Evolutionary conservation across 2,329 filamentous ascomycete genomes (phyloP).

Genomic region (Monosporascus sp.): DNA sequence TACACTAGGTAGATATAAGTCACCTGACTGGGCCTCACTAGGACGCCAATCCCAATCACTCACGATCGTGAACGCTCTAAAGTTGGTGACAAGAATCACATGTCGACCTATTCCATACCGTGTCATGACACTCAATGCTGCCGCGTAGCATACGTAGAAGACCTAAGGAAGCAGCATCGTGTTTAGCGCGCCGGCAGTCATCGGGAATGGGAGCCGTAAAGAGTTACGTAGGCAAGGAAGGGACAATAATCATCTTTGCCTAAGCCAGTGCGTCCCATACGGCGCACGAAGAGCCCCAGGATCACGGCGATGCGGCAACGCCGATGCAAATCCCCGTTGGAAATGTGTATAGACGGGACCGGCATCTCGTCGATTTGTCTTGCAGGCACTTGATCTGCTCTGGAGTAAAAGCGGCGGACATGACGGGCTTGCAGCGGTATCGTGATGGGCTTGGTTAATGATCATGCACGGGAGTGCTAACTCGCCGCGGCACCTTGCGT

Average conservation of each 20-base stretch:
- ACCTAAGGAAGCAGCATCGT: background rate
- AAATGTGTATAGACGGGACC: background rate
- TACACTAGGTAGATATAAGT: no score
- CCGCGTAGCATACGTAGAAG: background rate
- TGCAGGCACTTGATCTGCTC: background rate
- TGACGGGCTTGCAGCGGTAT: background rate
- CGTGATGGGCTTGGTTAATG: background rate
- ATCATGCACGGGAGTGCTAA: background rate
- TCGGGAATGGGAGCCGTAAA: background rate
- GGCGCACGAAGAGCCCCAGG: background rate
- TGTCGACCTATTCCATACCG: background rate
- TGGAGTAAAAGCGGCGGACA: background rate
- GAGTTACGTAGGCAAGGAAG: background rate
- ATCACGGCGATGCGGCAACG: background rate
- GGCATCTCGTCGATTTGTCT: background rate
- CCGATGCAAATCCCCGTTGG: background rate
- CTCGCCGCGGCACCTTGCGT: background rate
- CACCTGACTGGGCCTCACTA: no score
- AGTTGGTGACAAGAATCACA: background rate
- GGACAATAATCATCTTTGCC: conserved; percentile 1
- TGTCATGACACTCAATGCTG: background rate
- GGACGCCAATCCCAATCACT: background rate
- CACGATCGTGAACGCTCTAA: background rate
- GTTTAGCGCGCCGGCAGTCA: background rate
- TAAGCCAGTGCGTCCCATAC: background rate